A percentile compares a stretch with the other conserved stretches of the same genome.
Evolutionary conservation across 1,284 basidiomycete species (phyloP).

Genomic region (Blastosporella zonata): DNA sequence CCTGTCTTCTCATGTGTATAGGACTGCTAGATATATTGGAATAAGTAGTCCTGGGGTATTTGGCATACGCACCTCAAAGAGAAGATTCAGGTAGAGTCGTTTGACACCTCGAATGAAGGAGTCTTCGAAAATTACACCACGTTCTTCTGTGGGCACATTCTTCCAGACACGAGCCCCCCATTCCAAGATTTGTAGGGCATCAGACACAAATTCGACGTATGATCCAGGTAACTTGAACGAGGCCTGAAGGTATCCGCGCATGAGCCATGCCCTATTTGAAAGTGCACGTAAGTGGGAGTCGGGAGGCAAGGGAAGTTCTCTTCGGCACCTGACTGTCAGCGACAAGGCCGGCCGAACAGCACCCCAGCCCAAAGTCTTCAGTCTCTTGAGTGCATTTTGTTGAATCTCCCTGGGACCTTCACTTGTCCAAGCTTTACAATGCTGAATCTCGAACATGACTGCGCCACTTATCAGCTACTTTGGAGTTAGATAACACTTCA

Average conservation of each 20-base stretch:
- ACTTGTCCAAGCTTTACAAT: conserved; percentile 29
- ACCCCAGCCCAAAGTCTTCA: conserved; percentile 35
- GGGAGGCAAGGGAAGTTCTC: not conserved
- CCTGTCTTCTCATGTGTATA: conserved; percentile 1
- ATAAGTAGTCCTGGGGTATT: not conserved
- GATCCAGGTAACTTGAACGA: conserved; percentile 15
- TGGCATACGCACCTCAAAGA: conserved; percentile 30
- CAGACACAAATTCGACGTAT: conserved; percentile 27
- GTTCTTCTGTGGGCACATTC: conserved; percentile 26
- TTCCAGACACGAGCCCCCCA: conserved; percentile 38
- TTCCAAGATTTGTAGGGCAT: conserved; percentile 34
- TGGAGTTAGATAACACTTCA: not conserved
- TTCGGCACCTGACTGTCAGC: conserved; percentile 37
- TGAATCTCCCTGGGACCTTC: conserved; percentile 30
- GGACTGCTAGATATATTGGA: conserved; percentile 1
- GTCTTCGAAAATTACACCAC: conserved; percentile 29
- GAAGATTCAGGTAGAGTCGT: conserved; percentile 28
- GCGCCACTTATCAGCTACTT: not conserved
- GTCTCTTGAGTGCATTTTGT: conserved; percentile 30
- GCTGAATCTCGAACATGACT: conserved; percentile 30
- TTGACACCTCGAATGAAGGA: conserved; percentile 31
- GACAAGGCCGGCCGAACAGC: conserved; percentile 35
- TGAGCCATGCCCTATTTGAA: conserved; percentile 31
- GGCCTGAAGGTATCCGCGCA: conserved; percentile 32
- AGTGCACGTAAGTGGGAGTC: not conserved